These are phyloP conservation scores for Betula pendula DNA, from an alignment of 306 rosid genomes.

Conservation along the genomic window DNA sequence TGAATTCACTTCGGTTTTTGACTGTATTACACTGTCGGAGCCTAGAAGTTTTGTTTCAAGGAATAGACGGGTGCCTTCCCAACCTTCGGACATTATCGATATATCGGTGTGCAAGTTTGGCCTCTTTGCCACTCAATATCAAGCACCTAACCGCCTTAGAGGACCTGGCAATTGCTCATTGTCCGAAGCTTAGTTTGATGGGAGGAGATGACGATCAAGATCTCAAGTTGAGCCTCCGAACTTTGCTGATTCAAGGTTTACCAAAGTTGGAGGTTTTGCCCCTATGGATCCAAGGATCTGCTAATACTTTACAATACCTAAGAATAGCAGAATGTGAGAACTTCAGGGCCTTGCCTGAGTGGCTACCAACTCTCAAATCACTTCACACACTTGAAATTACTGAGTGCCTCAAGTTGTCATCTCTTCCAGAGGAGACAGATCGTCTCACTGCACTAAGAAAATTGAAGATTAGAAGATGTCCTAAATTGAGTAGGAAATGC, in stretches of 20 bases:
- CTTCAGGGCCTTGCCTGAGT: conserved; percentile 25
- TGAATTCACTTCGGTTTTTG: conserved; percentile 17
- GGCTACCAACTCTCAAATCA: conserved; percentile 22
- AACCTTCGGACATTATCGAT: background rate
- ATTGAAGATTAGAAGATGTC: background rate
- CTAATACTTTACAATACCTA: conserved; percentile 13
- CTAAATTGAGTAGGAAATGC: background rate
- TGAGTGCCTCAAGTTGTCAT: conserved; percentile 12
- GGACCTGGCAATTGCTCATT: background rate
- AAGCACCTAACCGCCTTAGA: conserved; percentile 21
- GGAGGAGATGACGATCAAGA: background rate
- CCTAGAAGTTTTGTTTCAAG: conserved; percentile 13
- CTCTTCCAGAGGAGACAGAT: conserved; percentile 13
- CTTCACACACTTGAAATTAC: background rate
- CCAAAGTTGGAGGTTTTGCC: conserved; percentile 17
- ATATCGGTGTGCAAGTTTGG: background rate
- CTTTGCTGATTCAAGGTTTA: background rate
- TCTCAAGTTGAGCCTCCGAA: background rate
- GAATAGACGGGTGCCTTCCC: background rate
- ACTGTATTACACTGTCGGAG: background rate
- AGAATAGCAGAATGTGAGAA: background rate
- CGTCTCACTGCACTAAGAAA: conserved; percentile 1
- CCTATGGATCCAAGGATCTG: conserved; percentile 28
- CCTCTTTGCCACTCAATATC: conserved; percentile 23
- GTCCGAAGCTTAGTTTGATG: conserved; percentile 15